Base-by-base conservation (phyloP, 2,329 filamentous ascomycete species). In the Fonsecaea erecta region DNA sequence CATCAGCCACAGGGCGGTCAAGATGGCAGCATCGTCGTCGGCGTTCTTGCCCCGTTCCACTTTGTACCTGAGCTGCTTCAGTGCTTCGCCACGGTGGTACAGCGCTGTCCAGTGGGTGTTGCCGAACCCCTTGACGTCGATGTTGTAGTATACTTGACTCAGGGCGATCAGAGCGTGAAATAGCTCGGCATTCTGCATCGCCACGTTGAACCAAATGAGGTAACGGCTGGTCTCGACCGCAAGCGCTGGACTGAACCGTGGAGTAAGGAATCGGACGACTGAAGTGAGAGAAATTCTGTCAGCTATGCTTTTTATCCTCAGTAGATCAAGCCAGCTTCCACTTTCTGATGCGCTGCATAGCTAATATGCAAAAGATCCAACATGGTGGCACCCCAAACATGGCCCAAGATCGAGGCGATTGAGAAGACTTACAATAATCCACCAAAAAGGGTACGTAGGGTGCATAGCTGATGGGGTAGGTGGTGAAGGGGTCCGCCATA, bases 1-100 rank as follows among this genome's bases (percentile, higher is more conserved):
- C 65, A 68, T 68, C 55, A 68, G 28, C 65, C 65, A 68, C 30
- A 68, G 26, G n/a, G 62, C 62, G 16, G 65, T 65, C 35, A 68
- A 46, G 21, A 68, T 68, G 28, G 65, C 62, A 52, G 65, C 65
- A 51, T 68, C 65, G 26, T 68, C 65, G 35, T 68, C 63, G 2
- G 65, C 63, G 24, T n/a, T 53, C 28, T 57, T 16, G 12, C 40
- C 54, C 3, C 54, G 52, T 28, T 63, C 65, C 8, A 68, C 54
- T 35, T 68, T 68, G n/a, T 34, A 18, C 51, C 65, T 62, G n/a
- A 68, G 56, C n/a, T 56, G 62, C 51, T 62, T 65, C 30, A 68
- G 26, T 24, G 62, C 58, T 40, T 68, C 58, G 18, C 65, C 65
- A 30, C 65, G 65, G 35, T 68, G 65, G 16, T 65, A 68, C 51